phyloP scores from a whole-genome alignment of 2,329 filamentous ascomycete species.

The Colletotrichum kahawae region DNA sequence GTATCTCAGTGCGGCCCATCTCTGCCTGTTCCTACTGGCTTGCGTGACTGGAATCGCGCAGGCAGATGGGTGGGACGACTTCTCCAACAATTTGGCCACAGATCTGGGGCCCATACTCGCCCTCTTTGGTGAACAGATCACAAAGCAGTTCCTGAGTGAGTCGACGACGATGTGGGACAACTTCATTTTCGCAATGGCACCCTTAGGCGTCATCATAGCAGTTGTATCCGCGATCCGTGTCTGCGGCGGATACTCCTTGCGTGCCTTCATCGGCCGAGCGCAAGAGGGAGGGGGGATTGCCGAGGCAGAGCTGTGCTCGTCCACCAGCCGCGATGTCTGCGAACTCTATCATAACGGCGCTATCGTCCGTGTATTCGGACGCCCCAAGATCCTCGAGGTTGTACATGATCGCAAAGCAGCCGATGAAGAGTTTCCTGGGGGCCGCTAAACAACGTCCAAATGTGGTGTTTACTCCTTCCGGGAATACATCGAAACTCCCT shows the following conservation, averaged over 20 bases:
- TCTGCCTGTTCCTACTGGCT: too few relatives aligned
- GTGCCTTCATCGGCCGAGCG: conserved; percentile 44
- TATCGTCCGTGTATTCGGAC: conserved; percentile 36
- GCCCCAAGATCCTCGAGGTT: conserved; percentile 36
- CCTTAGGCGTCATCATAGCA: conserved; percentile 44
- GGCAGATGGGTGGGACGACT: conserved; percentile 23
- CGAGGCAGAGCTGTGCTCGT: conserved; percentile 45
- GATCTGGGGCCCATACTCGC: conserved; percentile 38
- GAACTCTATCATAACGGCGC: conserved; percentile 35
- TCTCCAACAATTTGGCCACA: conserved; percentile 39
- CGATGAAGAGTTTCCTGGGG: too few relatives aligned
- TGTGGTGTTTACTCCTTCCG: background rate
- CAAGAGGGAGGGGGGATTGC: conserved; percentile 36
- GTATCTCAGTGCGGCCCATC: too few relatives aligned
- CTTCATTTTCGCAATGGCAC: conserved; percentile 38
- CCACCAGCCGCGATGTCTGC: conserved; percentile 42
- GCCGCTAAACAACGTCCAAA: background rate
- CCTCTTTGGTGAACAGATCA: conserved; percentile 42
- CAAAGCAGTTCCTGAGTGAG: conserved; percentile 43
- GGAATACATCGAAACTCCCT: too few relatives aligned
- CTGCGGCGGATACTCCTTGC: conserved; percentile 33
- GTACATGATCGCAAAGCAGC: conserved; percentile 18
- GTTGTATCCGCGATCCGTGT: conserved; percentile 36
- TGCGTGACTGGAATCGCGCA: too few relatives aligned
- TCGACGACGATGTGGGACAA: conserved; percentile 32